A percentile compares a stretch with the other conserved stretches of the same genome.
These are phyloP conservation scores for Crithidia expoeki DNA, from an alignment of 208 protist genomes.

Conservation along the genomic window DNA sequence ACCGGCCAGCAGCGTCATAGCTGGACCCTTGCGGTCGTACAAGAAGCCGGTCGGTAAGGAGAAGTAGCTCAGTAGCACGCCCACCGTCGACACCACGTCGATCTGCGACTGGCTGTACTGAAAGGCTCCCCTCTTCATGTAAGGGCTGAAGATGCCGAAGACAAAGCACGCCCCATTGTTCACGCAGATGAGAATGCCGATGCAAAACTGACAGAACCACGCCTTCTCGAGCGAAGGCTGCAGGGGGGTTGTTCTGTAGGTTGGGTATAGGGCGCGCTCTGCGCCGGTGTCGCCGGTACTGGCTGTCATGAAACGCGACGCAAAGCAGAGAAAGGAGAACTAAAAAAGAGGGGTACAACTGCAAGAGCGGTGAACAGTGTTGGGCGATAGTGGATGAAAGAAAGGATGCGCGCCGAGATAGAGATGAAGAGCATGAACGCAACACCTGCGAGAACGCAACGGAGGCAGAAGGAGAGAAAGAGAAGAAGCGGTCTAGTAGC, in stretches of 20 bases:
- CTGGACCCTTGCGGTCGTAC: conserved; percentile 69
- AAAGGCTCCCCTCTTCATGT: conserved; percentile 61
- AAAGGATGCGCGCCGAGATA: no score
- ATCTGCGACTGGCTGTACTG: conserved; percentile 66
- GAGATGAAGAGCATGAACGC: no score
- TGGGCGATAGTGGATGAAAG: no score
- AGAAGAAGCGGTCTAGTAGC: no score
- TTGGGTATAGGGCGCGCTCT: conserved; percentile 2
- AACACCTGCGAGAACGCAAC: no score
- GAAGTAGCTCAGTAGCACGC: conserved; percentile 83
- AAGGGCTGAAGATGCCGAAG: conserved; percentile 79
- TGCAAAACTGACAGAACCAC: conserved; percentile 83
- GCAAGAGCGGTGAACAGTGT: neutral
- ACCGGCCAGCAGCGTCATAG: conserved; percentile 52
- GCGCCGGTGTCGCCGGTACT: neutral
- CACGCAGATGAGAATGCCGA: conserved; percentile 76
- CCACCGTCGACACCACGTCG: conserved; percentile 69
- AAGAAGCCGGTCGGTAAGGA: conserved; percentile 81
- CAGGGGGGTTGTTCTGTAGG: neutral
- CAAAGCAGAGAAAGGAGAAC: conserved; percentile 11
- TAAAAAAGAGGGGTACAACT: conserved; percentile 1
- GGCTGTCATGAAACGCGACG: neutral
- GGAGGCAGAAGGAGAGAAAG: no score
- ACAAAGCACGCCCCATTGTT: conserved; percentile 86
- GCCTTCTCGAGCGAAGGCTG: conserved; percentile 49